Evolutionary conservation across 768 basidiomycete genomes (phyloP).

Genomic region (Rhizopogon sp.): DNA sequence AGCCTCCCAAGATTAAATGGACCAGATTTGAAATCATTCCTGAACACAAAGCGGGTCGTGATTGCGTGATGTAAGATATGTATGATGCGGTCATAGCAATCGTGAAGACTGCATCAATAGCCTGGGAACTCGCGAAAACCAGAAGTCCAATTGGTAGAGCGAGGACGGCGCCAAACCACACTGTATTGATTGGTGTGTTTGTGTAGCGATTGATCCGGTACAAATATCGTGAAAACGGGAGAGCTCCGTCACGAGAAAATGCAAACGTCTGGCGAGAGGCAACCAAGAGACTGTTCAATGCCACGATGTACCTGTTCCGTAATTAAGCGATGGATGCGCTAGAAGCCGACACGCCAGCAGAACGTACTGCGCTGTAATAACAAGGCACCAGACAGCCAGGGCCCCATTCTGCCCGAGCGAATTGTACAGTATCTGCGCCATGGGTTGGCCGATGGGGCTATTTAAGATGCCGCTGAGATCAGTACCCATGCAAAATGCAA

Average conservation of each 20-base stretch:
- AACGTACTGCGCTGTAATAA: slow-evolving; percentile 25
- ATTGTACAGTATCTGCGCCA: slow-evolving; percentile 37
- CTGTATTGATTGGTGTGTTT: slow-evolving; percentile 51
- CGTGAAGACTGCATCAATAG: slow-evolving; percentile 56
- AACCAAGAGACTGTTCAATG: slow-evolving; percentile 44
- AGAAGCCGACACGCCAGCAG: background rate
- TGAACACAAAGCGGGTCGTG: slow-evolving; percentile 39
- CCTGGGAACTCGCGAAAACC: slow-evolving; percentile 53
- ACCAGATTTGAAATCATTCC: slow-evolving; percentile 48
- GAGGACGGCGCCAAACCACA: slow-evolving; percentile 44
- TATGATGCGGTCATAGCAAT: slow-evolving; percentile 41
- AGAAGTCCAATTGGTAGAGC: slow-evolving; percentile 51
- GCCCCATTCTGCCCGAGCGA: slow-evolving; percentile 44
- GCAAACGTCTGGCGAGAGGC: slow-evolving; percentile 63
- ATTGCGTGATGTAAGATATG: slow-evolving; percentile 52
- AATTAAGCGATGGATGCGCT: background rate
- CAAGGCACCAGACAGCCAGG: slow-evolving; percentile 29
- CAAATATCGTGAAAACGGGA: slow-evolving; percentile 58
- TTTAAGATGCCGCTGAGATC: slow-evolving; percentile 34
- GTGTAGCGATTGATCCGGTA: slow-evolving; percentile 52
- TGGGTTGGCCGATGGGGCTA: slow-evolving; percentile 44
- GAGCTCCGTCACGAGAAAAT: slow-evolving; percentile 62
- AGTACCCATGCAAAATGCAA: slow-evolving; percentile 59
- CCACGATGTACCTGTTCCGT: slow-evolving; percentile 45
- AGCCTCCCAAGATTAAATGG: slow-evolving; percentile 46